phyloP scores from a whole-genome alignment of 2,329 filamentous ascomycete genomes.

The Leptographium radiaticola region DNA sequence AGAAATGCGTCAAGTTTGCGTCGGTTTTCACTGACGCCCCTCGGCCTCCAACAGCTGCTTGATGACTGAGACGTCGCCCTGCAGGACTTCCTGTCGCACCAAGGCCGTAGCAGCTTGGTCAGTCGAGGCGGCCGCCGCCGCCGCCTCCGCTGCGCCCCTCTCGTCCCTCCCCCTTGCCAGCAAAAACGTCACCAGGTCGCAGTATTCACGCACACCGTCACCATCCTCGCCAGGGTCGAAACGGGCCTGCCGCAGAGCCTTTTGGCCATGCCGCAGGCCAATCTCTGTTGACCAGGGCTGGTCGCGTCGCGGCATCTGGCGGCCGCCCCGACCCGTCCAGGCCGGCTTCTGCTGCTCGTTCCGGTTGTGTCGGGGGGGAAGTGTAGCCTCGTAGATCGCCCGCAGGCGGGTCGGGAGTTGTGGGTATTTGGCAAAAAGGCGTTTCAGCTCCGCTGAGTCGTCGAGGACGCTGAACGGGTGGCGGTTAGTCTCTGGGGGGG shows the following conservation, averaged over 20 bases:
- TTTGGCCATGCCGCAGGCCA: conserved; percentile 42
- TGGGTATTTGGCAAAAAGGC: conserved; percentile 41
- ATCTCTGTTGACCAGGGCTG: conserved; percentile 43
- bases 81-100: conserved; percentile 30
- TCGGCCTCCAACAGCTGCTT: conserved; percentile 34
- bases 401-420: conserved; percentile 31
- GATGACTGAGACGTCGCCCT: conserved; percentile 38
- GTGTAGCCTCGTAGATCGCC: conserved; percentile 35
- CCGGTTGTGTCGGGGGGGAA: conserved; percentile 23
- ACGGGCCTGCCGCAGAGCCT: conserved; percentile 37
- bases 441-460: conserved; percentile 32
- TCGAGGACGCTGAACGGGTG: conserved; percentile 40
- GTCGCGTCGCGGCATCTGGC: not conserved
- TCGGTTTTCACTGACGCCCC: conserved; percentile 15
- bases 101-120: conserved; percentile 19
- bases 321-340: not conserved
- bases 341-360: not conserved
- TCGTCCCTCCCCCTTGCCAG: conserved; percentile 16
- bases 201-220: conserved; percentile 48
- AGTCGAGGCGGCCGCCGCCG: conserved; percentile 14
- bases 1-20: not conserved
- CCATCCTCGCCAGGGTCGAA: conserved; percentile 38
- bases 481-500: not conserved
- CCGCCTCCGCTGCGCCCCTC: conserved; percentile 13
- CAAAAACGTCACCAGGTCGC: conserved; percentile 39